Evolutionary conservation across 75 land plant species (phyloP), one percentile per base, ranked within the genome.

Genomic region (Adiantum capillusveneris): DNA sequence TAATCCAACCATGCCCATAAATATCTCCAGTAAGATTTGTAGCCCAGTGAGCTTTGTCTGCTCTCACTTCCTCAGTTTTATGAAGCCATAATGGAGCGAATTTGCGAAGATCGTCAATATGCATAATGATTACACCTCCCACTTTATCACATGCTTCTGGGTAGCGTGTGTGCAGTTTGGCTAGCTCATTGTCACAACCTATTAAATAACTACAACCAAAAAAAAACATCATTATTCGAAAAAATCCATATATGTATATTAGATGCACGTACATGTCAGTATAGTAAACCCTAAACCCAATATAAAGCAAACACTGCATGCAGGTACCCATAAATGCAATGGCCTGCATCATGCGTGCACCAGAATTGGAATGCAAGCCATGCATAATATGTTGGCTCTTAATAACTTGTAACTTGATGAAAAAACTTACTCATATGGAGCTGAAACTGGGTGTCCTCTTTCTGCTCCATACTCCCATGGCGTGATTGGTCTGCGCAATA

Each of bases 121-220:
- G 95, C 83, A 93, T 93, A 21, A 93, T 89, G 2, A 93, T 82
- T 13, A 93, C 87, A 36, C 98, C 98, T 19, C 98, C 98, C 69
- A 93, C 98, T 64, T 89, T 93, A 57, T 85, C 86, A 72, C 98
- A 93, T 39, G 84, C 82, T 62, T 77, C 81, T 55, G 98, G 98
- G 67, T 85, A 61, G 31, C 81, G 60, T 34, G 98, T 93, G 56
- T 93, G 98, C 39, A 93, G 62, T 61, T 77, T 66, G 16, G 98
- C 98, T 44, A 93, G 87, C 62, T 67, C 75, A 65, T 88, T 93
- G 77, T 93, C 83, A 67, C 98, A 93, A 36, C 98, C 98, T 56
- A 93, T 85, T 30, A 93, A 80, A 63, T 93, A 93, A 25, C 98
- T 93, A 64, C 57, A 59, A 34, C 3, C 37, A 34, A 5, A 34